Evolutionary conservation across 2,329 filamentous ascomycete genomes (phyloP).

Genomic region (Alternaria tenuissima): DNA sequence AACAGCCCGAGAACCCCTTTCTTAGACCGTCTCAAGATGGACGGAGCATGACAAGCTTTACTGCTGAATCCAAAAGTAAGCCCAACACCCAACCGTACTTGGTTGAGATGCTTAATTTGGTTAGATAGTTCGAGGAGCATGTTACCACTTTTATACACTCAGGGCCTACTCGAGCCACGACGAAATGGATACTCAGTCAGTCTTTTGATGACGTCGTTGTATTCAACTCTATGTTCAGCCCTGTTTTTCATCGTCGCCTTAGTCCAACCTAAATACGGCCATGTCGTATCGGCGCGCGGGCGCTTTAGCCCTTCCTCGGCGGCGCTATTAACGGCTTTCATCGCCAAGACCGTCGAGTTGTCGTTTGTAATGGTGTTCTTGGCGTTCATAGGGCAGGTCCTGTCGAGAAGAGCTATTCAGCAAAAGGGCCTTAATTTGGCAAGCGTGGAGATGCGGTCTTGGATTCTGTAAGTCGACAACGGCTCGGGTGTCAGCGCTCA

Average conservation of each 20-base stretch:
- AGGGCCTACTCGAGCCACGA: slow-evolving; percentile 11
- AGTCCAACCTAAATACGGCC: slow-evolving; percentile 66
- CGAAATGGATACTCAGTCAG: slow-evolving; percentile 10
- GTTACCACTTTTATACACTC: slow-evolving; percentile 10
- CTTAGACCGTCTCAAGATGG: slow-evolving; percentile 9
- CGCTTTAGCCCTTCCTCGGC: slow-evolving; percentile 67
- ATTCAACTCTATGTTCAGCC: slow-evolving; percentile 66
- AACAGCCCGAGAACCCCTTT: slow-evolving; percentile 10
- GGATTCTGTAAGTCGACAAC: slow-evolving; percentile 12
- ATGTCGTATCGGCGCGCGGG: slow-evolving; percentile 59
- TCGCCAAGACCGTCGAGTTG: slow-evolving; percentile 77
- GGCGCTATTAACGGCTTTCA: slow-evolving; percentile 67
- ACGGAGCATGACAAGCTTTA: slow-evolving; percentile 2
- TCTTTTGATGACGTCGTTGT: slow-evolving; percentile 58
- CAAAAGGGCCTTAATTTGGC: slow-evolving; percentile 14
- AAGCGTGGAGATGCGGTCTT: slow-evolving; percentile 12
- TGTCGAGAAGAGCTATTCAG: slow-evolving; percentile 47
- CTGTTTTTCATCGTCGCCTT: slow-evolving; percentile 69
- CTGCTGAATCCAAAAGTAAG: slow-evolving; percentile 11
- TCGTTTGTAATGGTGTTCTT: slow-evolving; percentile 78
- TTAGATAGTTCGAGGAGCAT: slow-evolving; percentile 13
- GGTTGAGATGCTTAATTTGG: slow-evolving; percentile 1
- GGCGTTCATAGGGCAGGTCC: slow-evolving; percentile 72
- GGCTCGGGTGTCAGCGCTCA: neutral
- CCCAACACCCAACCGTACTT: neutral